Percentiles rank a stretch among this genome's conserved stretches.
Evolutionary conservation across 1,284 basidiomycete species (phyloP).

Genomic region (Ustilago crameri): DNA sequence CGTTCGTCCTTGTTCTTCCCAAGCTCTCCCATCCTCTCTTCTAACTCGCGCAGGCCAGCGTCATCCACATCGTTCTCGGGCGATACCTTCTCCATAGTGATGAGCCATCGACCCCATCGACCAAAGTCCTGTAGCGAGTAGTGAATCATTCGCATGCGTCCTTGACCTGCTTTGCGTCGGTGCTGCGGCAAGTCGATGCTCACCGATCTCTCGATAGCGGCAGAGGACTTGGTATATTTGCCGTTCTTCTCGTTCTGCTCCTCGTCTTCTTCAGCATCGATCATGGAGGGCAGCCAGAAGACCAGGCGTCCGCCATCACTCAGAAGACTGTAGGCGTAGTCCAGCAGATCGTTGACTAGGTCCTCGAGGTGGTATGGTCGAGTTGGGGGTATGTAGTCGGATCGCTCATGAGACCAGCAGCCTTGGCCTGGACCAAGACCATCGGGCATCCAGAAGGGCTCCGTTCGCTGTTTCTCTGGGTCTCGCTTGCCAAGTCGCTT

Average conservation of each 20-base stretch:
- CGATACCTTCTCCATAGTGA: conserved; percentile 59
- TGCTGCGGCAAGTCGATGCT: conserved; percentile 71
- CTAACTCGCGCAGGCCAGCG: conserved; percentile 29
- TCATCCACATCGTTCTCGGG: conserved; percentile 41
- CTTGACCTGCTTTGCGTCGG: conserved; percentile 36
- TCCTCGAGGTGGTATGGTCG: conserved; percentile 92
- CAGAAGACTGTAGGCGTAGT: conserved; percentile 84
- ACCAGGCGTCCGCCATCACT: conserved; percentile 88
- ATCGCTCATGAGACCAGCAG: conserved; percentile 57
- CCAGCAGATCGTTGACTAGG: conserved; percentile 82
- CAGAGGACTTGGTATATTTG: conserved; percentile 70
- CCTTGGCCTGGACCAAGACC: conserved; percentile 51
- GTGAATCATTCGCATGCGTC: conserved; percentile 71
- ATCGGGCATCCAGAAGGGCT: conserved; percentile 65
- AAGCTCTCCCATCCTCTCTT: conserved; percentile 35
- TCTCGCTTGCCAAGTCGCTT: conserved; percentile 84
- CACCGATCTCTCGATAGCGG: conserved; percentile 71
- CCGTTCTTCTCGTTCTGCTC: conserved; percentile 59
- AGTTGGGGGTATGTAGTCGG: conserved; percentile 74
- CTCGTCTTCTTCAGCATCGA: conserved; percentile 48
- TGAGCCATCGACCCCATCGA: conserved; percentile 81
- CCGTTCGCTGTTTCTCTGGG: conserved; percentile 65
- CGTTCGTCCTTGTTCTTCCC: conserved; percentile 47
- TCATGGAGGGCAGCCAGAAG: conserved; percentile 74
- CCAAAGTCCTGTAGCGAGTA: conserved; percentile 96